Evolutionary conservation across 2,329 filamentous ascomycete species (phyloP).

Genomic region (Exophiala viscosa): DNA sequence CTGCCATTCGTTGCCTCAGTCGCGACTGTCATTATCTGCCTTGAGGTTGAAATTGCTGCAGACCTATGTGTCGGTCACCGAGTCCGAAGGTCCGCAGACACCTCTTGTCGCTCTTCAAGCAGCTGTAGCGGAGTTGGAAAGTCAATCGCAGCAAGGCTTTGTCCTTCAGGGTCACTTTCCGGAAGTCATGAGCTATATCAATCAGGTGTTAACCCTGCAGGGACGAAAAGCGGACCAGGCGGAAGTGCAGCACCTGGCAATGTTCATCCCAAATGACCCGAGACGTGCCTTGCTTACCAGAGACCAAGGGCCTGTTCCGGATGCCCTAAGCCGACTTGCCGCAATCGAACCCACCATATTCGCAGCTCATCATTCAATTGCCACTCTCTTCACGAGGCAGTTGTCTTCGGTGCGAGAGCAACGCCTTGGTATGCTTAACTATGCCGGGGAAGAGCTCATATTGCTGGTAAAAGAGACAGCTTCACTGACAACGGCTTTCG

Average conservation of each 20-base stretch:
- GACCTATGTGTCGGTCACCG: slow-evolving; percentile 26
- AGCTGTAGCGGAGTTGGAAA: slow-evolving; percentile 12
- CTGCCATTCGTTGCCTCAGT: slow-evolving; percentile 31
- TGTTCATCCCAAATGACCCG: slow-evolving; percentile 11
- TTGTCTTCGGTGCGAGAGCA: slow-evolving; percentile 17
- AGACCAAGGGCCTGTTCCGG: slow-evolving; percentile 3
- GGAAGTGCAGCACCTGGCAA: slow-evolving; percentile 5
- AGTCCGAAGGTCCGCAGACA: slow-evolving; percentile 5
- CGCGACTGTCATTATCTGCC: slow-evolving; percentile 34
- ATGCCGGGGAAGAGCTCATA: slow-evolving; percentile 23
- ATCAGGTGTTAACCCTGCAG: slow-evolving; percentile 5
- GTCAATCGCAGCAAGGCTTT: slow-evolving; percentile 10
- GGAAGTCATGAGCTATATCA: slow-evolving; percentile 7
- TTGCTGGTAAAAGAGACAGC: slow-evolving; percentile 9
- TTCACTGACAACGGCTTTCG: slow-evolving; percentile 5
- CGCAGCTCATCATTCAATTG: slow-evolving; percentile 1
- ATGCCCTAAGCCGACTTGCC: slow-evolving; percentile 11
- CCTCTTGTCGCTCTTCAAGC: slow-evolving; percentile 11
- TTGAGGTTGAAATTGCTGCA: slow-evolving; percentile 32
- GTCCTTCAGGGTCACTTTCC: slow-evolving; percentile 14
- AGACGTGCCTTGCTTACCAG: not conserved
- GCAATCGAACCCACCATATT: slow-evolving; percentile 6
- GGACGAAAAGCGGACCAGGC: not conserved
- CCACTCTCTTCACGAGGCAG: not conserved
- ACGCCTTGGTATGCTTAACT: slow-evolving; percentile 16